phyloP scores from a whole-genome alignment of 1,284 basidiomycete genomes.

The Trametes polyzona region DNA sequence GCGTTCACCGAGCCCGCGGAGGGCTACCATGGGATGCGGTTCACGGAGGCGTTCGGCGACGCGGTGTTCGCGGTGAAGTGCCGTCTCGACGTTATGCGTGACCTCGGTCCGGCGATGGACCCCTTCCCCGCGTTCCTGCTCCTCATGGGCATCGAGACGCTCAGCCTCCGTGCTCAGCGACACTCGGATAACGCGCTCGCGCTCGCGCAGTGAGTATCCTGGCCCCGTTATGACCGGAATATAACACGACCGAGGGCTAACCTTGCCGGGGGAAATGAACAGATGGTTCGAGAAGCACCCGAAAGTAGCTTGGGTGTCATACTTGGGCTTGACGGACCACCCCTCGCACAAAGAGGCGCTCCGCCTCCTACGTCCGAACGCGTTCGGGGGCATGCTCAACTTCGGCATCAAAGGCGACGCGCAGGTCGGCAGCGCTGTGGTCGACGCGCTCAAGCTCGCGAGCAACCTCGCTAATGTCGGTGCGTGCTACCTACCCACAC shows the following conservation, averaged over 20 bases:
- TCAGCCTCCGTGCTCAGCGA: constrained; percentile 77
- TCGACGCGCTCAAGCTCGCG: constrained; percentile 78
- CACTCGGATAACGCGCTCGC: constrained; percentile 78
- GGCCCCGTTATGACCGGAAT: too few species aligned
- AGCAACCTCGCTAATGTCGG: constrained; percentile 81
- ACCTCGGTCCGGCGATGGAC: constrained; percentile 76
- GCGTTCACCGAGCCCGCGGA: constrained; percentile 82
- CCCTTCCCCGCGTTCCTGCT: constrained; percentile 85
- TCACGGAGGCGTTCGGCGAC: constrained; percentile 75
- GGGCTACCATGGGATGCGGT: constrained; percentile 82
- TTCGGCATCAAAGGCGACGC: constrained; percentile 81
- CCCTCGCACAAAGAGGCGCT: constrained; percentile 66
- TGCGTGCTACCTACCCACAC: constrained; percentile 29
- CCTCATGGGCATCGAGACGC: constrained; percentile 87
- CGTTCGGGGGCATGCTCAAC: constrained; percentile 79
- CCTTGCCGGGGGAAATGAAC: too few species aligned
- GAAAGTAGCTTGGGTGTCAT: constrained; percentile 82
- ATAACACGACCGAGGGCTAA: too few species aligned
- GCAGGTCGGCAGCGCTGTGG: constrained; percentile 62
- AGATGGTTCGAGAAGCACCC: constrained; percentile 73
- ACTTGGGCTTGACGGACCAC: constrained; percentile 75
- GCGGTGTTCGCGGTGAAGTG: constrained; percentile 77
- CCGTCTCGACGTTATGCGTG: constrained; percentile 76
- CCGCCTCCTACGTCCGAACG: constrained; percentile 55
- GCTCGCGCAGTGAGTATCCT: constrained; percentile 58